Conservation (phyloP, 495 filamentous ascomycete genomes). For the Penicillium steckii region DNA sequence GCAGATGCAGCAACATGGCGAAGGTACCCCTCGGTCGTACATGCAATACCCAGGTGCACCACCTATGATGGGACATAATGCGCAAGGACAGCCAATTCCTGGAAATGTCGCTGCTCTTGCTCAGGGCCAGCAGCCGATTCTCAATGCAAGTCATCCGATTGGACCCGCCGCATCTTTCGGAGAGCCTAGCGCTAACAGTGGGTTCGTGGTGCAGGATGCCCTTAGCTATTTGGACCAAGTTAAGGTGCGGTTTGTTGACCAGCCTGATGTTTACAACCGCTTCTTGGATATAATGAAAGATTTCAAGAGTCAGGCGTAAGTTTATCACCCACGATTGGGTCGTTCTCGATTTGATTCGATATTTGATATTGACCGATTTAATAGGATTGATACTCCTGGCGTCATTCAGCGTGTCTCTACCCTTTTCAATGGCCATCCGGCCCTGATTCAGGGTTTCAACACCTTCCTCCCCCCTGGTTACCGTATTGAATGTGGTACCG, state of each 20-base stretch:
- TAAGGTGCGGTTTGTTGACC: conserved; percentile 95
- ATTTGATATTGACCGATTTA: neutral
- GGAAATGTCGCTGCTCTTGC: conserved; percentile 58
- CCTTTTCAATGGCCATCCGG: conserved; percentile 95
- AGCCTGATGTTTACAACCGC: conserved; percentile 96
- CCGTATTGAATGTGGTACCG: conserved; percentile 90
- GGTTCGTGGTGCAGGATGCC: conserved; percentile 66
- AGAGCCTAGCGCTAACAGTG: conserved; percentile 12
- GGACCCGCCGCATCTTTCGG: neutral
- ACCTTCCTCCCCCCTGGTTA: conserved; percentile 98
- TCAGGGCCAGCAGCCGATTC: conserved; percentile 91
- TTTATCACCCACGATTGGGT: conserved; percentile 11
- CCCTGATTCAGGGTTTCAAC: conserved; percentile 97
- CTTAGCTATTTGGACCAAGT: conserved; percentile 98
- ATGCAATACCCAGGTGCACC: conserved; percentile 61
- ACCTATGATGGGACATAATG: conserved; percentile 60
- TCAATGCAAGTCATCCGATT: conserved; percentile 67
- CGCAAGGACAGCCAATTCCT: conserved; percentile 46
- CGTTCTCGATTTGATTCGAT: neutral
- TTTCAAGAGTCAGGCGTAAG: conserved; percentile 96
- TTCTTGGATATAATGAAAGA: conserved; percentile 99
- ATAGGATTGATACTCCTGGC: conserved; percentile 93
- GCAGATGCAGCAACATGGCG: conserved; percentile 56
- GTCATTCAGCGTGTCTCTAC: conserved; percentile 96
- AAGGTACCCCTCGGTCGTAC: conserved; percentile 58